Percentiles rank a stretch among this genome's conserved stretches.
Conservation (phyloP, 2,329 filamentous ascomycete species). For the Aspergillus uvarum region DNA sequence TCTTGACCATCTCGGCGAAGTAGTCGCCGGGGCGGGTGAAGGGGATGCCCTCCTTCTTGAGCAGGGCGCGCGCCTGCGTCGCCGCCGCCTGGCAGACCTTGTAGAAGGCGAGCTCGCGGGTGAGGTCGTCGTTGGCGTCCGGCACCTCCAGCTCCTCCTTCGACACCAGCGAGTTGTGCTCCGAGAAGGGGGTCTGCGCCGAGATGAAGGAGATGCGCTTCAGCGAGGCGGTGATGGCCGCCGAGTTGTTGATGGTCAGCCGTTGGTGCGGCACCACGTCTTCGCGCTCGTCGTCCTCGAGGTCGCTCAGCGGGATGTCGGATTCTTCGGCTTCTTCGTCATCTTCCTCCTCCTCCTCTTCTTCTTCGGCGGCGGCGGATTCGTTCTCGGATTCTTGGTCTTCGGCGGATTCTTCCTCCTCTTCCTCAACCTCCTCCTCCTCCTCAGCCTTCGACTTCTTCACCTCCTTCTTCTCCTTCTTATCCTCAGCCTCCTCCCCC, state of each 20-base stretch:
- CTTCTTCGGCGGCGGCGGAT: conserved; percentile 35
- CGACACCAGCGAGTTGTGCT: conserved; percentile 75
- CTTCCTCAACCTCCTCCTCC: conserved; percentile 37
- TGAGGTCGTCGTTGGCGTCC: conserved; percentile 87
- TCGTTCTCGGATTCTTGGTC: conserved; percentile 31
- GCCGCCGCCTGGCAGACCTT: conserved; percentile 81
- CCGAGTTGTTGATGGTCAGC: conserved; percentile 95
- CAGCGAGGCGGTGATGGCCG: conserved; percentile 76
- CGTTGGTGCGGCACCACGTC: conserved; percentile 88
- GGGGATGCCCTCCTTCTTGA: conserved; percentile 78
- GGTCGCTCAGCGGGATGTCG: conserved; percentile 85
- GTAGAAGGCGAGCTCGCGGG: conserved; percentile 91
- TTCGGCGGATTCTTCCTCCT: conserved; percentile 31
- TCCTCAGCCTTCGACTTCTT: conserved; percentile 15
- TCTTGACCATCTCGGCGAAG: conserved; percentile 99
- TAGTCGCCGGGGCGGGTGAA: conserved; percentile 92
- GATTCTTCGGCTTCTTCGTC: conserved; percentile 76
- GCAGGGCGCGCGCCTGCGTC: conserved; percentile 66
- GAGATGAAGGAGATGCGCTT: conserved; percentile 62
- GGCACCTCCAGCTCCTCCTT: conserved; percentile 68
- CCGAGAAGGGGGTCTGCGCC: conserved; percentile 71
- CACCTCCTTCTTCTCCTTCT: conserved; percentile 5
- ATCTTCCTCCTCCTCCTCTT: conserved; percentile 51
- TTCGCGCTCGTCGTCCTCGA: conserved; percentile 76
- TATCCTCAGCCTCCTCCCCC: background rate